Evolutionary conservation across 495 filamentous ascomycete genomes (phyloP), one percentile per base, ranked within the genome.

Genomic region (Aspergillus cavernicola): DNA sequence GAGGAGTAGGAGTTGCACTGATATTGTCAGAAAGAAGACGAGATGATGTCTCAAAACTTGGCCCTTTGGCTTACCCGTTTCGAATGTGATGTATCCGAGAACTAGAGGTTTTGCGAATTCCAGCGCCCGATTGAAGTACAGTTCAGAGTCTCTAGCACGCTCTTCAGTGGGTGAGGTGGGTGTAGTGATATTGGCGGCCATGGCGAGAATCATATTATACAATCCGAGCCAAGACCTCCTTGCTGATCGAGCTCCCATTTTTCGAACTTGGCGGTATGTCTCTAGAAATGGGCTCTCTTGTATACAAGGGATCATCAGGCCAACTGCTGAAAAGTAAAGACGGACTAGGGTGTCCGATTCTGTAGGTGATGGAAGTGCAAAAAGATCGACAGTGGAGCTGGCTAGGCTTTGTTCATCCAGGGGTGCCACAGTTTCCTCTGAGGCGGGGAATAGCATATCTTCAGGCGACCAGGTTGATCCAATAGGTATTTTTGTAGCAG

Each of bases 231-330:
- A 38, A 5, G 47, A 24, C 12, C 33, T 37, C 2, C 28, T 32
- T 6, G 33, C 26, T 9, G 5, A 9, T 7, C 16, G 6, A 15
- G 19, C 12, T 33, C 33, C 47, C n/a, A n/a, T 13, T 4, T 2
- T 26, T 29, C 13, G 20, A 11, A 37, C 4, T 8, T 37, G 19
- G 11, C 6, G 11, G 35, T 50, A 50, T 8, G 35, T 50, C n/a
- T 39, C 47, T 38, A 19, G 16, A 10, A 50, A 37, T 3, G 47
- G 19, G 8, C 4, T 7, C n/a, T 50, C 47, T 13, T 50, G 19
- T 6, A 50, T 37, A 13, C 47, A 37, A 3, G 47, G 47, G 8
- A 50, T 16, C 20, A 50, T 23, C 47, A 50, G 10, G 15, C 39
- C 39, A 3, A 50, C 32, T 2, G 47, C 39, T 18, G 4, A 13